phyloP scores from a whole-genome alignment of 1,284 basidiomycete genomes.

The Cutaneotrichosporon mucoides region DNA sequence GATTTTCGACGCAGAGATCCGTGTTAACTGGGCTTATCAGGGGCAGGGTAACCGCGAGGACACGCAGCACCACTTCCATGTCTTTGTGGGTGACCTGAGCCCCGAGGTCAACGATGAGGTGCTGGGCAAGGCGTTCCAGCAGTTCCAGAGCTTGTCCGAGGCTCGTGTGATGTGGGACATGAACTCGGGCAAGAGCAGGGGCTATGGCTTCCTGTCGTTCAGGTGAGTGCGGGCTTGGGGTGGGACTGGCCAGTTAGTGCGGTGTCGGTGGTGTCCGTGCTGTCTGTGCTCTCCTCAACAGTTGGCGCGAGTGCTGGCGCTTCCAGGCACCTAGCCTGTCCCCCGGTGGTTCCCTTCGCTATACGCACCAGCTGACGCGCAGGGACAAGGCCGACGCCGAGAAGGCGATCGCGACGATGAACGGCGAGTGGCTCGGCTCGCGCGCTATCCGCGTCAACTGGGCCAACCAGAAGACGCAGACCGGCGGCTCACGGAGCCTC shows the following conservation, averaged over 20 bases:
- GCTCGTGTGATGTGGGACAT: conserved; percentile 99
- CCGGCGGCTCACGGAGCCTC: conserved; percentile 48
- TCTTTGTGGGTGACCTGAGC: conserved; percentile 96
- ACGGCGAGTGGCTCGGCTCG: conserved; percentile 97
- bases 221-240: conserved; percentile 39
- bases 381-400: conserved; percentile 96
- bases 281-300: no score
- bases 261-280: no score
- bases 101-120: conserved; percentile 99
- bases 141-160: conserved; percentile 91
- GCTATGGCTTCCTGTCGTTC: conserved; percentile 58
- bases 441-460: conserved; percentile 98
- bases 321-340: no score
- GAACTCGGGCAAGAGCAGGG: conserved; percentile 90
- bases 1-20: conserved; percentile 95
- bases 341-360: no score
- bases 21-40: conserved; percentile 98
- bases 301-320: no score
- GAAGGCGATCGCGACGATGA: conserved; percentile 97
- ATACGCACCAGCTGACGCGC: conserved; percentile 53
- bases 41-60: conserved; percentile 80
- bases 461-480: conserved; percentile 95
- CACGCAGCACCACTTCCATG: conserved; percentile 90
- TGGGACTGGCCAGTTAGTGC: no score
- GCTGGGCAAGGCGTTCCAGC: conserved; percentile 88